phyloP scores from a whole-genome alignment of 768 basidiomycete genomes.

The Flagelloscypha sp. region DNA sequence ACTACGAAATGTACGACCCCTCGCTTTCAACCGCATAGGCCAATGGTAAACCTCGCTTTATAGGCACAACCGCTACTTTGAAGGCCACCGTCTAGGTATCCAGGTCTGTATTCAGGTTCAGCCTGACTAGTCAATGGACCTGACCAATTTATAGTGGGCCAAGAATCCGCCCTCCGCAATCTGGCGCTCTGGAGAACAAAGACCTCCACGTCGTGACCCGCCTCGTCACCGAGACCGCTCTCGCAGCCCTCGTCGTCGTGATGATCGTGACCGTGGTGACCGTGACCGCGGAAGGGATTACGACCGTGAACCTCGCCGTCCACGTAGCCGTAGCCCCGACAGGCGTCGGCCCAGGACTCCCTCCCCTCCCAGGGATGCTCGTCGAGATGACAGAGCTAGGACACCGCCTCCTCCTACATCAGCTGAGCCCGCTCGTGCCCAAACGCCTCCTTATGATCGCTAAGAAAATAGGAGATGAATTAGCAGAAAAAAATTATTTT shows the following conservation, averaged over 20 bases:
- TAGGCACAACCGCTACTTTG: constrained; percentile 73
- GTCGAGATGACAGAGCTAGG: constrained; percentile 33
- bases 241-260: constrained; percentile 44
- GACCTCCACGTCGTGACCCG: constrained; percentile 50
- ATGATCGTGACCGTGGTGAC: constrained; percentile 26
- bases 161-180: constrained; percentile 78
- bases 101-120: constrained; percentile 37
- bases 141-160: constrained; percentile 50
- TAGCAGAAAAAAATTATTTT: too few relatives aligned
- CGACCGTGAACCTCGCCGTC: constrained; percentile 17
- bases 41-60: neutral
- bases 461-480: too few relatives aligned
- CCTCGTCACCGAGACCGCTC: constrained; percentile 40
- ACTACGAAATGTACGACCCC: constrained; percentile 66
- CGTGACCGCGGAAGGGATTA: constrained; percentile 25
- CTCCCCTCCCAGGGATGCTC: constrained; percentile 1
- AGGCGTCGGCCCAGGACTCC: constrained; percentile 3
- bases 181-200: constrained; percentile 76
- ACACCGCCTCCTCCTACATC: constrained; percentile 45
- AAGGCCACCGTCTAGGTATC: constrained; percentile 67
- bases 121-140: neutral
- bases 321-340: constrained; percentile 12
- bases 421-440: constrained; percentile 39
- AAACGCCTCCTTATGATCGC: constrained; percentile 55
- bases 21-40: neutral